Base-by-base conservation (phyloP, 306 rosid species). In the Vigna trinervia region DNA sequence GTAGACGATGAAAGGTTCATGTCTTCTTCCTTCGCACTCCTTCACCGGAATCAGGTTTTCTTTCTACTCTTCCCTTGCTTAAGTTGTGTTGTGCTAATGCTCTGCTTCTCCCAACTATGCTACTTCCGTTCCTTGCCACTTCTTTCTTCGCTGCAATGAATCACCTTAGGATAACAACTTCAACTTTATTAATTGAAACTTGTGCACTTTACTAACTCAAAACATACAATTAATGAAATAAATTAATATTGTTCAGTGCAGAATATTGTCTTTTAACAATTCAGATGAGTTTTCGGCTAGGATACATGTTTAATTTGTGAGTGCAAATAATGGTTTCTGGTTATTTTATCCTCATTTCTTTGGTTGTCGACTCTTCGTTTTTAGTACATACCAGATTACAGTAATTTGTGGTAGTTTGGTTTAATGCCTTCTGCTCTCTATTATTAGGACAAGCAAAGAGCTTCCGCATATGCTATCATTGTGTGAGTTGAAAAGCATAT, bases 371-470 rank as follows among this genome's bases (percentile, higher is more conserved):
- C n/a, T 20, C 60, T 82, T 71, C 28, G 62, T 28, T 47, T 46
- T 38, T 11, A 20, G 10, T 17, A 17, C 12, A 12, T 8, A 36
- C 61, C 22, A 60, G 50, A 45, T 22, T 62, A 30, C 54, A 57
- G 39, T 19, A 59, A 52, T 81, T 77, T 61, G 12, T 23, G 34
- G 38, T 53, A 19, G 43, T 66, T 70, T 79, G 48, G 48, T 60
- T 76, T 74, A 62, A 74, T 63, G 34, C 69, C 30, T 65, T 69
- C 61, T 69, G 54, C 59, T 28, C 22, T 69, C 39, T 56, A 51
- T 20, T 74, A 30, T 41, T 77, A 90, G 97, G 91, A 71, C 79
- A 66, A 83, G 64, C 77, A 77, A 78, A 72, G 84, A 79, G 60
- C 69, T 70, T 79, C 78, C 50, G 9, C 86, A 41, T 78, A 46